Evolutionary conservation across 129 eudicot species (phyloP).

Genomic region (Chrysanthemum makinoi): DNA sequence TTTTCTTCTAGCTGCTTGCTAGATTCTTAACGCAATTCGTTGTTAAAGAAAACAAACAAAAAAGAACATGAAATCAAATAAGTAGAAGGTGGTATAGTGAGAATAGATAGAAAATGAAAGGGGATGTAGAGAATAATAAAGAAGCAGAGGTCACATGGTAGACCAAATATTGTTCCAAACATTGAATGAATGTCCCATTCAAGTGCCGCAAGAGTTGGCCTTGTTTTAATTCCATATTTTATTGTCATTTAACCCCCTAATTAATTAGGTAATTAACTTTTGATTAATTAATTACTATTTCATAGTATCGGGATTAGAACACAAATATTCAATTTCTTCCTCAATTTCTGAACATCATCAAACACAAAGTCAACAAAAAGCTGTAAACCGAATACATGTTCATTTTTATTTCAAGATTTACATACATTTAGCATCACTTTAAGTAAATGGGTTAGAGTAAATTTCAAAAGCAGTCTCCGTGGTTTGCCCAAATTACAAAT

Average conservation of each 20-base stretch:
- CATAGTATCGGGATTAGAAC: slow-evolving; percentile 34
- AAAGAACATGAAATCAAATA: background rate
- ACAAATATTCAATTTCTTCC: slow-evolving; percentile 21
- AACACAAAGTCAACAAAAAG: slow-evolving; percentile 49
- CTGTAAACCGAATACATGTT: slow-evolving; percentile 17
- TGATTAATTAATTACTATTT: background rate
- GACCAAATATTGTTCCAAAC: slow-evolving; percentile 33
- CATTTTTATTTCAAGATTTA: background rate
- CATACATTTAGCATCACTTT: no score
- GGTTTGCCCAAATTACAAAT: no score
- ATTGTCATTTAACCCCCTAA: slow-evolving; percentile 2
- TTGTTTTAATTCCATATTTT: slow-evolving; percentile 22
- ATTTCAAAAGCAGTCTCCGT: no score
- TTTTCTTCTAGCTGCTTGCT: no score
- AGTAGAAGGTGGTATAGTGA: slow-evolving; percentile 8
- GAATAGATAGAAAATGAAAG: background rate
- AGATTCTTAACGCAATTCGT: no score
- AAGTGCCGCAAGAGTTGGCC: slow-evolving; percentile 46
- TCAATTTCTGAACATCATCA: slow-evolving; percentile 31
- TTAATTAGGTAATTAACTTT: slow-evolving; percentile 1
- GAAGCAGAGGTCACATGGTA: slow-evolving; percentile 49
- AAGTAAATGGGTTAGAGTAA: no score
- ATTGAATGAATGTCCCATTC: slow-evolving; percentile 43
- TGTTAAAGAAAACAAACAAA: background rate
- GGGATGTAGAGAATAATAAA: slow-evolving; percentile 4